Percentiles rank a stretch among this genome's conserved stretches.
Conservation (phyloP, 129 eudicot species). For the Centrapalus pauciflorus region DNA sequence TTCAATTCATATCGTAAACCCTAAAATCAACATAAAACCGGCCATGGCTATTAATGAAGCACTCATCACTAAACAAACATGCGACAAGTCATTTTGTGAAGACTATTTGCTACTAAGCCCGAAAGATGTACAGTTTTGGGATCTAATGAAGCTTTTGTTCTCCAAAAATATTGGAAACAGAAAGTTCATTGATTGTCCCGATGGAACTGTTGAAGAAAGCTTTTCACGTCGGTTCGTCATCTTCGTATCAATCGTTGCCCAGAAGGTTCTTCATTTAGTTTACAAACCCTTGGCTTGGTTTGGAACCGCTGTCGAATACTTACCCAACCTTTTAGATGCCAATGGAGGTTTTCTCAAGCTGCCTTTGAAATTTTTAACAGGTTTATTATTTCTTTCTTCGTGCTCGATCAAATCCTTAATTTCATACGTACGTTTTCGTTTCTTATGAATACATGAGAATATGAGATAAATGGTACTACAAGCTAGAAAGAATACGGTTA, state of each 20-base stretch:
- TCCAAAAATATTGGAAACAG: conserved; percentile 32
- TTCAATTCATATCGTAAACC: neutral
- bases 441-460: no score
- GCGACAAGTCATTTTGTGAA: conserved; percentile 39
- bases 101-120: conserved; percentile 48
- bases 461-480: no score
- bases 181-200: conserved; percentile 39
- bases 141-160: conserved; percentile 32
- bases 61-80: neutral
- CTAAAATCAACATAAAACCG: neutral
- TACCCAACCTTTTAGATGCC: conserved; percentile 33
- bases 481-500: no score
- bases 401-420: neutral
- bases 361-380: conserved; percentile 21
- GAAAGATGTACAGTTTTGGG: conserved; percentile 35
- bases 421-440: neutral
- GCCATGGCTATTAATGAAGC: conserved; percentile 26
- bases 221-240: conserved; percentile 32
- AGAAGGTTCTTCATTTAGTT: conserved; percentile 24
- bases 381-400: conserved; percentile 13
- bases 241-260: conserved; percentile 34
- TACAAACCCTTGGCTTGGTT: conserved; percentile 30
- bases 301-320: conserved; percentile 40
- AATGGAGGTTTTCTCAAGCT: conserved; percentile 36
- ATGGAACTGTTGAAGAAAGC: conserved; percentile 20